Base-by-base conservation (phyloP, 2,329 filamentous ascomycete genomes). In the Aspergillus latus region DNA sequence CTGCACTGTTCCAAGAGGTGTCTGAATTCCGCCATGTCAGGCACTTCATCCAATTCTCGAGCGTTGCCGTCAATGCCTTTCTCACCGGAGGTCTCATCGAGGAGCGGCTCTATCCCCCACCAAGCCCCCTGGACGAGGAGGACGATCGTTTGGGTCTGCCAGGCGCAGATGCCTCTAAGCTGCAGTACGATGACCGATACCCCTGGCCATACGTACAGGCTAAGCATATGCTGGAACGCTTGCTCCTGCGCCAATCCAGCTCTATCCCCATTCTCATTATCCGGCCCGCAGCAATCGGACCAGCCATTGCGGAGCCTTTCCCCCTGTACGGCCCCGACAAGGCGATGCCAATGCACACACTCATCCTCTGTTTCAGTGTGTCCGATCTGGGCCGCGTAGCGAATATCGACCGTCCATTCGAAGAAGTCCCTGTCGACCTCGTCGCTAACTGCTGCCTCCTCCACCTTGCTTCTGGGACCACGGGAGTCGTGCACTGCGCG, bases 361-460 rank as follows among this genome's bases (percentile, higher is more conserved):
- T 51, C 11, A 16, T 57, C 10, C 15, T 42, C 2, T n/a, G 9
- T 13, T 43, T 42, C 26, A 30, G 28, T 16, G 7, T 37, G 21
- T 16, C 10, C 9, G 50, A 52, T 3, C 36, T 45, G 5, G 37
- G 28, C 7, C n/a, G 21, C 16, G 32, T 36, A 5, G 39, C 11
- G 32, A 44, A 5, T 11, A 30, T 9, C 2, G 1, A 45, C 32
- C n/a, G 42, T 29, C 36, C 59, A 4, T 28, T 62, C 21, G 60
- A 64, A 21, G 63, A 63, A 32, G 52, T 64, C 10, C 62, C 62
- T 2, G 63, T 65, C 16, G 63, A 65, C 16, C 52, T 59, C 11
- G 60, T 62, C 3, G 59, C 55, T 0, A 59, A 61, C 11, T 48
- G 39, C 6, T 61, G 56, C 13, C 56, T 64, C 1, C 51, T 61